Conservation (phyloP, 164 flowering plant species). For the Warburgia ugandensis region DNA sequence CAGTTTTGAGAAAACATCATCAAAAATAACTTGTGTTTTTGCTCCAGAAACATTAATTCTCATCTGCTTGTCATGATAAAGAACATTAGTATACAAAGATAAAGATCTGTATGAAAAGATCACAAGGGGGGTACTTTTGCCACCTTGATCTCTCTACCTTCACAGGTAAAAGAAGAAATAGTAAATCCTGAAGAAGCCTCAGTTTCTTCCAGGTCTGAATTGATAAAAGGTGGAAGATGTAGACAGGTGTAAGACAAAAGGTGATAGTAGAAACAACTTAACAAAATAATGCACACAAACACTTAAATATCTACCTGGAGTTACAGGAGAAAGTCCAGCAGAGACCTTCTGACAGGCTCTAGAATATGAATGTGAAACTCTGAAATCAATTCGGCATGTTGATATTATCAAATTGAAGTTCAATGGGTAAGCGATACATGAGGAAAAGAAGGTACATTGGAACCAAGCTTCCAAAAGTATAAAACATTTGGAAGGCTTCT, state of each 20-base stretch:
- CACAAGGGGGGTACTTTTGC: background rate
- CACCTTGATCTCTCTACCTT: background rate
- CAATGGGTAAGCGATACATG: no score
- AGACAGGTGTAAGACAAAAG: background rate
- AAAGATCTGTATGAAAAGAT: background rate
- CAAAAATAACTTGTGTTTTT: slow-evolving; percentile 52
- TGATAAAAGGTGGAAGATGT: background rate
- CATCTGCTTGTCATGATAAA: slow-evolving; percentile 28
- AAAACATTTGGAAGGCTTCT: no score
- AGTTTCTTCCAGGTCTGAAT: slow-evolving; percentile 25
- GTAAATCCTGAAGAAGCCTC: slow-evolving; percentile 21
- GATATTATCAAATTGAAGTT: no score
- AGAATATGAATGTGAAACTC: slow-evolving; percentile 9
- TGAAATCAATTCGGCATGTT: no score
- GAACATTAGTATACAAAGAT: slow-evolving; percentile 3
- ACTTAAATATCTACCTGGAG: slow-evolving; percentile 27
- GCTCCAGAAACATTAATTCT: slow-evolving; percentile 48
- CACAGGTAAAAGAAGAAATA: no score
- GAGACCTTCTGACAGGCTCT: slow-evolving; percentile 14
- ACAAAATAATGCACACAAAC: background rate
- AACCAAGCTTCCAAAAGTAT: no score
- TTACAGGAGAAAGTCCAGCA: slow-evolving; percentile 19
- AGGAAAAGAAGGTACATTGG: no score
- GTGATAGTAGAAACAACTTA: background rate
- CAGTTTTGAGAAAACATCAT: slow-evolving; percentile 63